phyloP scores from a whole-genome alignment of 208 protist genomes.

The Plasmodiophora brassicae region DNA sequence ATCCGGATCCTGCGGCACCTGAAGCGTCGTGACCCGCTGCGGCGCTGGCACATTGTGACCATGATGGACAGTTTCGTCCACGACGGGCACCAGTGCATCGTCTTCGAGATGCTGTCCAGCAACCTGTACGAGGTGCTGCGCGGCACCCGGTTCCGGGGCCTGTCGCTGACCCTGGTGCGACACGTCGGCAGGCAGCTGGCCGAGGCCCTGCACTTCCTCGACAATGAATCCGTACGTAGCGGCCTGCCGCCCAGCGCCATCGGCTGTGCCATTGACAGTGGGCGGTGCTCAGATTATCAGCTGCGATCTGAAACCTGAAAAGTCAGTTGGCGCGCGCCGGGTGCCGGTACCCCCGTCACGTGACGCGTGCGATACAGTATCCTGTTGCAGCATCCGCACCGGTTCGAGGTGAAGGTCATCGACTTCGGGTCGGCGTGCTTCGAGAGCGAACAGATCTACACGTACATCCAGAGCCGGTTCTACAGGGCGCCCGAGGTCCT shows the following conservation, averaged over 20 bases:
- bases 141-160: constrained; percentile 39
- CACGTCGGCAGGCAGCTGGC: constrained; percentile 52
- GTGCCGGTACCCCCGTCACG: neutral
- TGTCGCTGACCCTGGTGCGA: constrained; percentile 49
- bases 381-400: constrained; percentile 67
- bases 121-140: constrained; percentile 57
- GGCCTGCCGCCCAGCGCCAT: too few relatives aligned
- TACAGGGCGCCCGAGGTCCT: constrained; percentile 89
- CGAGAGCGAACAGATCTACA: constrained; percentile 70
- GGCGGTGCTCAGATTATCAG: constrained; percentile 44
- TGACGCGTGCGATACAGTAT: constrained; percentile 45
- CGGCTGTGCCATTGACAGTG: too few relatives aligned
- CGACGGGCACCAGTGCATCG: constrained; percentile 54
- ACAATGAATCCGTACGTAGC: too few relatives aligned
- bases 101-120: constrained; percentile 57
- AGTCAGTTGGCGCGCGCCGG: constrained; percentile 33
- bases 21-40: constrained; percentile 40
- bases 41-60: constrained; percentile 35
- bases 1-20: constrained; percentile 44
- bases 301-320: constrained; percentile 69
- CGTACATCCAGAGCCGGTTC: constrained; percentile 86
- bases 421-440: constrained; percentile 96
- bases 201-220: constrained; percentile 43
- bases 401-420: constrained; percentile 89
- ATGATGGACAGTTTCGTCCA: constrained; percentile 46